Base-by-base conservation (phyloP, 2,329 filamentous ascomycete genomes). In the Sporothrix brasiliensis region DNA sequence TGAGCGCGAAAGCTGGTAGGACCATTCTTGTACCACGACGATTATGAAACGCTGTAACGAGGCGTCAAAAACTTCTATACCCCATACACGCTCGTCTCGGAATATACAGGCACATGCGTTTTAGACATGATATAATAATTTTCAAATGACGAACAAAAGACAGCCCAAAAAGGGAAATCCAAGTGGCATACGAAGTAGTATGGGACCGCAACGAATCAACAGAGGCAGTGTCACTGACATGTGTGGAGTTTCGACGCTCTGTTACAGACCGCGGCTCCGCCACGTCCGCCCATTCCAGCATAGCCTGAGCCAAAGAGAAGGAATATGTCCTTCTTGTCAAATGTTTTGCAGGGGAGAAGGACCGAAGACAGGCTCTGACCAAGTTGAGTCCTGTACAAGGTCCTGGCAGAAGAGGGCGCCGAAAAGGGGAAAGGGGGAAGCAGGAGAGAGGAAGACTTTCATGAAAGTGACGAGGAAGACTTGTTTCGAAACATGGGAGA, bases 1-100 rank as follows among this genome's bases (percentile, higher is more conserved):
- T 54, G 24, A 24, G 74, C 81, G 14, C 78, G 80, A 50, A 21
- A 50, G 13, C 44, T 49, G 44, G 34, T 16, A 44, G 2, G 41
- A 44, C 14, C 14, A 44, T 16, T 44, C 41, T 4, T 2, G 41
- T 44, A 13, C 41, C 41, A 30, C 13, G 53, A 30, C 53, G 24
- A 34, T 44, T 56, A 19, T 56, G 24, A 56, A 30, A 56, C 27
- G 53, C 53, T 24, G 53, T n/a, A 58, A 39, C 21, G 54, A 58
- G 54, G 54, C 54, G 54, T 58, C 14, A 2, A 44, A 14, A 44
- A 14, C 39, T 63, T 27, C 39, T 47, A 63, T 63, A 63, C 58
- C 58, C 56, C 54, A 58, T 21, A 39, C 30, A 34, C 27, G 4
- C 4, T 58, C 16, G 27, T 58, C 30, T 24, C 13, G 53, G 14